These are phyloP conservation scores for Olyra latifolia DNA, from an alignment of 176 grass and related monocot genomes.

Conservation along the genomic window DNA sequence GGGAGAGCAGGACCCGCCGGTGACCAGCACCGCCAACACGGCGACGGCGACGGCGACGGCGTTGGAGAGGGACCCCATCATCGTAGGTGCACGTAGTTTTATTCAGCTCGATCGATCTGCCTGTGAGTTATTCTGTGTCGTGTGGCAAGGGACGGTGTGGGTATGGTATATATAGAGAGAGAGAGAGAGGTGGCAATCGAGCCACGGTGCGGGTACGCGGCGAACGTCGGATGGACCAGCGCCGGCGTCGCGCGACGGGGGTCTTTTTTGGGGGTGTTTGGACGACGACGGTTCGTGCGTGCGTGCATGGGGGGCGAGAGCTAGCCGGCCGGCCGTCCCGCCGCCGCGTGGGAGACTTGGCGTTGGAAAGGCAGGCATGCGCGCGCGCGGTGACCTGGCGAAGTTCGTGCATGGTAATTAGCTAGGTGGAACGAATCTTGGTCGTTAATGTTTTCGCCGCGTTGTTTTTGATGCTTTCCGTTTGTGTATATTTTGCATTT, in stretches of 20 bases:
- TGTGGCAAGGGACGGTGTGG: not conserved
- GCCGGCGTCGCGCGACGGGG: not conserved
- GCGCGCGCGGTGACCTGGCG: too few relatives aligned
- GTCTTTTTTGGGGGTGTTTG: not conserved
- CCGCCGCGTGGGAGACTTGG: too few relatives aligned
- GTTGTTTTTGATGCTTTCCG: too few relatives aligned
- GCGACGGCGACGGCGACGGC: not conserved
- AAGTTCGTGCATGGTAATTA: too few relatives aligned
- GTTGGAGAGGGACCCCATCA: slow-evolving; percentile 16
- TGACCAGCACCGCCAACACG: slow-evolving; percentile 20
- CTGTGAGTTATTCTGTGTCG: not conserved
- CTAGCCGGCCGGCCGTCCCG: too few relatives aligned
- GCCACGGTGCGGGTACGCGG: not conserved
- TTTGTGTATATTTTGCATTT: not conserved
- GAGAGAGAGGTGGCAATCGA: too few relatives aligned
- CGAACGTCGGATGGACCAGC: not conserved
- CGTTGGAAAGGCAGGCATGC: too few relatives aligned
- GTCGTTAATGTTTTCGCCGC: not conserved
- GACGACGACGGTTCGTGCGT: not conserved
- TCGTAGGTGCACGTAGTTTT: not conserved
- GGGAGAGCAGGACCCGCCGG: slow-evolving; percentile 26
- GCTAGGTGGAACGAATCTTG: not conserved
- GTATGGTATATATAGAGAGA: not conserved
- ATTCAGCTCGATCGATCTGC: too few relatives aligned
- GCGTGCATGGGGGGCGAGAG: too few relatives aligned